A percentile compares a stretch with the other conserved stretches of the same genome.
Evolutionary conservation across 768 basidiomycete genomes (phyloP).

Genomic region (Rhizopogon vesiculosus): DNA sequence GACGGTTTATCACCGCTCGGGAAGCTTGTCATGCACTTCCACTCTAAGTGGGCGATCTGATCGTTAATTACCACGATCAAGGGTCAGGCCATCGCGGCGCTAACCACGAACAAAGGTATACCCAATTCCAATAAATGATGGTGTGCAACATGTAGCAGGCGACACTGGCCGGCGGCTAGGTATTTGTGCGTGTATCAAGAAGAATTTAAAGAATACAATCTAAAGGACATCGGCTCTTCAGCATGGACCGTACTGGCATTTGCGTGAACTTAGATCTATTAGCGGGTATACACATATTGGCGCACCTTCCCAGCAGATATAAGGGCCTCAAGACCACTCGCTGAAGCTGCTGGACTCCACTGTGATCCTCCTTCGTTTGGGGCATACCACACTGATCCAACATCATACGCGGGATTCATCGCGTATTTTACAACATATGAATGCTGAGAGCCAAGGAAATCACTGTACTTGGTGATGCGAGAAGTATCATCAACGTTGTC

Average conservation of each 20-base stretch:
- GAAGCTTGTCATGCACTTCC: too few species aligned
- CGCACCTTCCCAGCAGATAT: constrained; percentile 23
- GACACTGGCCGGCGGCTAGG: too few species aligned
- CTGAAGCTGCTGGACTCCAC: constrained; percentile 25
- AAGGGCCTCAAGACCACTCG: constrained; percentile 25
- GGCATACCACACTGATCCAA: constrained; percentile 34
- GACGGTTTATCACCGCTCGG: too few species aligned
- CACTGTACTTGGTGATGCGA: constrained; percentile 38
- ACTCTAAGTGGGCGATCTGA: too few species aligned
- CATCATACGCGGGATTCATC: constrained; percentile 32
- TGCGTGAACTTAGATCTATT: neutral
- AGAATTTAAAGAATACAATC: neutral
- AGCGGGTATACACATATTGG: constrained; percentile 3
- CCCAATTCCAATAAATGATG: too few species aligned
- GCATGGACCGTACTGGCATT: constrained; percentile 16
- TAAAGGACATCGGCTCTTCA: too few species aligned
- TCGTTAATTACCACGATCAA: too few species aligned
- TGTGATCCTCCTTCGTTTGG: constrained; percentile 19
- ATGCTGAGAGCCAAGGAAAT: constrained; percentile 32
- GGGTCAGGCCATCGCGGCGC: too few species aligned
- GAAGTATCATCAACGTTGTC: constrained; percentile 39
- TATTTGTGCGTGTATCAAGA: too few species aligned
- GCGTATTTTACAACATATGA: constrained; percentile 35
- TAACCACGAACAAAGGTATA: too few species aligned
- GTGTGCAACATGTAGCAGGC: too few species aligned